These are phyloP conservation scores for Aphanomyces euteiches DNA, from an alignment of 352 stramenopile species.

Conservation along the genomic window DNA sequence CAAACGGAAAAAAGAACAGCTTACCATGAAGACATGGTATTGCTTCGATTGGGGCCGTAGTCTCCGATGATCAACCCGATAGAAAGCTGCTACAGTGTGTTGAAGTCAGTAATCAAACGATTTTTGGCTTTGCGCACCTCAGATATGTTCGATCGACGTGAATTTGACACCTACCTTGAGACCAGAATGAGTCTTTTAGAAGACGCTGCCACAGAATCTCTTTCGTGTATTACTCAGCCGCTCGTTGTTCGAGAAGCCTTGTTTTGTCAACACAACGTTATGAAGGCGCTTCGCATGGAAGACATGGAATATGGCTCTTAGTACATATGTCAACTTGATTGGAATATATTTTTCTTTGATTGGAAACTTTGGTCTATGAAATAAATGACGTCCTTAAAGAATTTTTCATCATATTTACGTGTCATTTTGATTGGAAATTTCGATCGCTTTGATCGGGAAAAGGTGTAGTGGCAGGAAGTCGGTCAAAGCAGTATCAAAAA, in stretches of 20 bases:
- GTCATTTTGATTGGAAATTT: no score
- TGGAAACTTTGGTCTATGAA: background rate
- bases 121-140: background rate
- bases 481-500: no score
- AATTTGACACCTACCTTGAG: slow-evolving; percentile 15
- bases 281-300: slow-evolving; percentile 11
- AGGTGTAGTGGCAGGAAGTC: no score
- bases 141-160: background rate
- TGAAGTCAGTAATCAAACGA: slow-evolving; percentile 7
- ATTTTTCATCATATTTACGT: no score
- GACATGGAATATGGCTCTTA: slow-evolving; percentile 4
- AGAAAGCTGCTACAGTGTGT: slow-evolving; percentile 32
- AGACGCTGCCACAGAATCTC: slow-evolving; percentile 19
- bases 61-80: slow-evolving; percentile 35
- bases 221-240: slow-evolving; percentile 9
- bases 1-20: slow-evolving; percentile 21
- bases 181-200: slow-evolving; percentile 13
- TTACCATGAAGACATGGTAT: slow-evolving; percentile 26
- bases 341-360: background rate
- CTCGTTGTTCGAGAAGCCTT: slow-evolving; percentile 2
- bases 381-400: no score
- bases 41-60: slow-evolving; percentile 32
- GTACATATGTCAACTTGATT: background rate
- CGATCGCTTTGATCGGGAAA: no score
- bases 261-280: slow-evolving; percentile 8